Conservation (phyloP, 352 stramenopile species). For the Globisporangium nagaii region DNA sequence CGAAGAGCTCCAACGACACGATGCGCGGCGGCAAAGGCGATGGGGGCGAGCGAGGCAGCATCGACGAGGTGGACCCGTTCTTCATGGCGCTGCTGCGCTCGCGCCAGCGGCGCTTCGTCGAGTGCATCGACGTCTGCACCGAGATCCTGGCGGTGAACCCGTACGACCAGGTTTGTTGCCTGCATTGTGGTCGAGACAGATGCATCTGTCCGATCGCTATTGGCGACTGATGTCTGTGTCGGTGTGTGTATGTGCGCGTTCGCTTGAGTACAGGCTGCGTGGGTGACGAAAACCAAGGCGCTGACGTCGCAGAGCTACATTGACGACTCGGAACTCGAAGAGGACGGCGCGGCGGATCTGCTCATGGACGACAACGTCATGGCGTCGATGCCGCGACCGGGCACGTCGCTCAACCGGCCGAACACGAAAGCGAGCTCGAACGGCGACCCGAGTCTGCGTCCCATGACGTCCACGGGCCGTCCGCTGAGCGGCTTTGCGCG, state of each 20-base stretch:
- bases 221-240: too few species aligned
- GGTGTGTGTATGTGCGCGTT: not conserved
- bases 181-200: not conserved
- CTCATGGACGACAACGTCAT: constrained; percentile 93
- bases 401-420: constrained; percentile 87
- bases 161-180: constrained; percentile 62
- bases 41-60: constrained; percentile 19
- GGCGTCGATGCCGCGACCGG: constrained; percentile 78
- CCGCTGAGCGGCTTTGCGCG: constrained; percentile 87
- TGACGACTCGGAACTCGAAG: constrained; percentile 91
- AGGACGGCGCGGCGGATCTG: constrained; percentile 86
- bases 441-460: constrained; percentile 68
- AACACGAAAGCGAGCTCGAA: constrained; percentile 40
- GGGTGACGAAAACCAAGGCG: constrained; percentile 88
- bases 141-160: constrained; percentile 81
- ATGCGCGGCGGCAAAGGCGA: constrained; percentile 4
- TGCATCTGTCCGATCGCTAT: too few species aligned
- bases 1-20: not conserved
- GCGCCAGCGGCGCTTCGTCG: constrained; percentile 70
- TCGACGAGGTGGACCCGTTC: constrained; percentile 85
- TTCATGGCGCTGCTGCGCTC: constrained; percentile 79
- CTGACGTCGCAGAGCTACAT: constrained; percentile 88
- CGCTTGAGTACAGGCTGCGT: constrained; percentile 50
- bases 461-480: constrained; percentile 79
- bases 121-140: constrained; percentile 81